Base-by-base conservation (phyloP, 805 yeast genomes). In the Metschnikowia corniflorae region DNA sequence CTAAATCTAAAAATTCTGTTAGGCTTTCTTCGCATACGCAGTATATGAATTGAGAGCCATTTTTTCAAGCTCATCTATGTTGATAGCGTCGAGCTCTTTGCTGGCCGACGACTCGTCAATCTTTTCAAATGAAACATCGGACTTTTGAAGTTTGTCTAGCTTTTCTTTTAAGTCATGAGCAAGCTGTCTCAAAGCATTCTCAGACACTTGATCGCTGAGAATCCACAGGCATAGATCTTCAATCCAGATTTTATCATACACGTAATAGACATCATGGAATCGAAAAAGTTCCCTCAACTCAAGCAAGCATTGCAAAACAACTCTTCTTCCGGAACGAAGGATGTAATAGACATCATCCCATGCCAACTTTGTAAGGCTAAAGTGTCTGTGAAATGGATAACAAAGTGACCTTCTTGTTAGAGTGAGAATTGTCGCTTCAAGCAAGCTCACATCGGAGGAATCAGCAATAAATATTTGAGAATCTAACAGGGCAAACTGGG, bases 201-300 rank as follows among this genome's bases (percentile, higher is more conserved):
- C 89, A 43, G 70, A 69, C 26, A 86, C 78, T 28, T 69, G 70
- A 35, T 77, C 79, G 39, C 73, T 62, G 16, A 83, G 65, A 13
- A 83, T 56, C 95, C 95, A 89, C 12, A 81, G 66, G 39, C 85
- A 71, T 44, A 86, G 65, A 55, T 89, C 96, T 50, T 84, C 87
- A 5, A 87, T 47, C 68, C 86, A 71, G 0, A 88, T 71, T 53
- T 77, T 78, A 53, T 84, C 84, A 56, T 89, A 89, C 5, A 86
- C 87, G 54, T 87, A 86, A 55, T 87, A 87, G 15, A 82, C 73
- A 51, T 87, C 95, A 54, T 87, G 95, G 53, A 65, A 82, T 41
- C 96, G 70, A 58, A 89, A 89, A 8, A 84, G 61, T 53, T 84
- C 91, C 46, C 84, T 73, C 12, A 78, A 58, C 6, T 73, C 76